phyloP scores from a whole-genome alignment of 169 alveolate species.

The Eimeria acervulina region DNA sequence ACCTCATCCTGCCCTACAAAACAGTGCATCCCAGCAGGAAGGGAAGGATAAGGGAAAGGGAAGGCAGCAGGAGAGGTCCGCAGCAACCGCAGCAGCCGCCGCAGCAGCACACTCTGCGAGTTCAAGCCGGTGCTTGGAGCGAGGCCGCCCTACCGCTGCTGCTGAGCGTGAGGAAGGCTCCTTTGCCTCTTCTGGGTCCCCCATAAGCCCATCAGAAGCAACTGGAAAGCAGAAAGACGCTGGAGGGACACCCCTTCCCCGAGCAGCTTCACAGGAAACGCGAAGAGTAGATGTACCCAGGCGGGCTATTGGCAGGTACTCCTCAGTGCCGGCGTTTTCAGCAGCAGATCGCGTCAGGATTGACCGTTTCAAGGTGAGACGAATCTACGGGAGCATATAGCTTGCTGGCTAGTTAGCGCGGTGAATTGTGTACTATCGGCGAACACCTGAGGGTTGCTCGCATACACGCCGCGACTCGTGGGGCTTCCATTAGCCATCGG shows the following conservation, averaged over 20 bases:
- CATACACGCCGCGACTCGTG: no score
- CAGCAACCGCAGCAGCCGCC: background rate
- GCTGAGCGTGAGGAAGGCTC: slow-evolving; percentile 23
- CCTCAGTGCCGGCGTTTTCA: slow-evolving; percentile 67
- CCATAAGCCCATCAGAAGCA: background rate
- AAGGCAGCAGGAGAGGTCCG: background rate
- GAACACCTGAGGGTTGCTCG: background rate
- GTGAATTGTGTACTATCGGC: background rate
- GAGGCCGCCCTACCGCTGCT: background rate
- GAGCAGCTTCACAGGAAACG: slow-evolving; percentile 55
- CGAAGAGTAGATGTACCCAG: background rate
- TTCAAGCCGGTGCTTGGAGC: background rate
- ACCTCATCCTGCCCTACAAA: background rate
- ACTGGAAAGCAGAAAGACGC: background rate
- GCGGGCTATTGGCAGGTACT: slow-evolving; percentile 49
- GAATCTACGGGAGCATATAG: background rate
- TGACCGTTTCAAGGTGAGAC: slow-evolving; percentile 58
- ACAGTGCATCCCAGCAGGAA: background rate
- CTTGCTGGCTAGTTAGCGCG: background rate
- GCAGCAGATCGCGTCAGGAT: slow-evolving; percentile 59
- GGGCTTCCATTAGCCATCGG: no score
- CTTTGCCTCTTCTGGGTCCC: background rate
- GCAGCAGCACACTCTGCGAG: background rate
- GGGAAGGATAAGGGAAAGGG: background rate
- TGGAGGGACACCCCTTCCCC: background rate